Percentiles rank a stretch among this genome's conserved stretches.
Evolutionary conservation across 371 early-diverging fungal species (phyloP).

Genomic region (Amoeboaphelidium protococcarum): DNA sequence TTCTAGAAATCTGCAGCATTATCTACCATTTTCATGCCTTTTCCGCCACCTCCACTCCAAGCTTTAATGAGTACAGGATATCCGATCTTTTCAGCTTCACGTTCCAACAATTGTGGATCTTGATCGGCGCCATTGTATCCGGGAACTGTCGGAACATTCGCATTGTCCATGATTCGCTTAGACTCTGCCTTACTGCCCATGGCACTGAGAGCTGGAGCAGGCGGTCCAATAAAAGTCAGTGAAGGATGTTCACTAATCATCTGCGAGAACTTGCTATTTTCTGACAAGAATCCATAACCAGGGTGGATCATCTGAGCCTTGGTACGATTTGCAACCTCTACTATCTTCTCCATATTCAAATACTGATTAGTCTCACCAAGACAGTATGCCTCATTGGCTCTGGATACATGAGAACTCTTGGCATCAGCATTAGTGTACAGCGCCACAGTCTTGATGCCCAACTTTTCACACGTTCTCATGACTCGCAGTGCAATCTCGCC

Average conservation of each 20-base stretch:
- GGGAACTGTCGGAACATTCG: background rate
- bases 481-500: slow-evolving; percentile 77
- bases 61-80: slow-evolving; percentile 9
- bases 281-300: slow-evolving; percentile 1
- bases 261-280: background rate
- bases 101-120: background rate
- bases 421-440: slow-evolving; percentile 1
- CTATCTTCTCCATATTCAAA: background rate
- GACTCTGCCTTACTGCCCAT: background rate
- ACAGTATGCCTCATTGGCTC: background rate
- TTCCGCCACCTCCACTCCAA: slow-evolving; percentile 9
- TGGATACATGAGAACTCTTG: background rate
- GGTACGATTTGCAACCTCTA: background rate
- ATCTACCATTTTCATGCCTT: slow-evolving; percentile 5
- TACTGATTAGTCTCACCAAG: background rate
- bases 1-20: background rate
- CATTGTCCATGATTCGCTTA: slow-evolving; percentile 10
- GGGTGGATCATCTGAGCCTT: background rate
- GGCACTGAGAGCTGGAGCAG: background rate
- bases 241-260: background rate
- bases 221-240: background rate
- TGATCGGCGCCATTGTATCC: background rate
- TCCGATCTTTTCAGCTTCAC: background rate
- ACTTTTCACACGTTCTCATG: slow-evolving; percentile 25
- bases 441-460: background rate